Evolutionary conservation across 257 asterid genomes (phyloP).

Genomic region (Solanum etuberosum): DNA sequence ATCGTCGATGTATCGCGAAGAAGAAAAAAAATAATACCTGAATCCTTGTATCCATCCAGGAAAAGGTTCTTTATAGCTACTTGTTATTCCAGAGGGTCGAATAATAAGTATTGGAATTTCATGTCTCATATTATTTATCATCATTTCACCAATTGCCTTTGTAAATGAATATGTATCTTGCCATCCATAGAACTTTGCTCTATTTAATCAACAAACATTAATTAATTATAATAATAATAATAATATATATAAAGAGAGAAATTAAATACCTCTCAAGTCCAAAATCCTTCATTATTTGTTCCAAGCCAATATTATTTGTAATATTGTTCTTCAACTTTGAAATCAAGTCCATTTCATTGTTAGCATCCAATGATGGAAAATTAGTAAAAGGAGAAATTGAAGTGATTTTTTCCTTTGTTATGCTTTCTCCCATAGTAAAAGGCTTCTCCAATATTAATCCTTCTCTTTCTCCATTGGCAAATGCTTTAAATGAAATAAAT

Average conservation of each 20-base stretch:
- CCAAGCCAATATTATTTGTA: neutral
- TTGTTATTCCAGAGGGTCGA: conserved; percentile 32
- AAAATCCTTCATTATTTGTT: neutral
- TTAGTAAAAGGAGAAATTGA: neutral
- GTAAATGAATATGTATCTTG: conserved; percentile 29
- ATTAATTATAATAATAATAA: neutral
- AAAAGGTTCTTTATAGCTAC: conserved; percentile 25
- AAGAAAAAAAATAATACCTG: conserved; percentile 1
- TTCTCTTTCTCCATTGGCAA: conserved; percentile 1
- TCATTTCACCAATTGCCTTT: conserved; percentile 49
- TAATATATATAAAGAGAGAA: neutral
- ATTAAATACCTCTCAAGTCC: neutral
- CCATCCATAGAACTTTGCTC: conserved; percentile 33
- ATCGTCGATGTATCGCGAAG: neutral
- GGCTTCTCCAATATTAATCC: conserved; percentile 23
- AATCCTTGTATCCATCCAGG: conserved; percentile 63
- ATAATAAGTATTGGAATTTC: conserved; percentile 33
- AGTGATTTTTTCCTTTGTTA: neutral
- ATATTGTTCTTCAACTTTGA: neutral
- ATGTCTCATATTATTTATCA: conserved; percentile 22
- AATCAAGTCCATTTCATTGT: conserved; percentile 5
- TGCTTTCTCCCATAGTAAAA: neutral
- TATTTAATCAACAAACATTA: neutral
- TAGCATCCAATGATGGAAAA: conserved; percentile 5
- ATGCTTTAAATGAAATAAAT: neutral